Evolutionary conservation across 495 filamentous ascomycete species (phyloP).

Genomic region (Daldinia caldariorum): DNA sequence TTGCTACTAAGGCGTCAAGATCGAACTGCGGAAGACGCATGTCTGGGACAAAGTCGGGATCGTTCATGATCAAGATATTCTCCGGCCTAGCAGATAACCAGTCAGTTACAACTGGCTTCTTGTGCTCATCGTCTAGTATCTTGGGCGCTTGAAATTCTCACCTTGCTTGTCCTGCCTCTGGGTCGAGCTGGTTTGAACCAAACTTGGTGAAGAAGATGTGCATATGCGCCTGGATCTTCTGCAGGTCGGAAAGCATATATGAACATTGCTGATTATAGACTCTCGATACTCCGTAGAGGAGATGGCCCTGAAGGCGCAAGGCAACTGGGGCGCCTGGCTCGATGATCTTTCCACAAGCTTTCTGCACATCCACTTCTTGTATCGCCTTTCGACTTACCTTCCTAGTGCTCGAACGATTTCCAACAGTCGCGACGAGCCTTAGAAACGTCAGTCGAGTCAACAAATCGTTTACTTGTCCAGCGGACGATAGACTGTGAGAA

Average conservation of each 20-base stretch:
- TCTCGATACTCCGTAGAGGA: conserved; percentile 85
- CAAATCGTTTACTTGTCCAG: background rate
- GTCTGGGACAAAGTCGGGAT: conserved; percentile 86
- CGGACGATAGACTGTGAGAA: background rate
- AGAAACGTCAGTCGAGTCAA: conserved; percentile 11
- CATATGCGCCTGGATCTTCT: conserved; percentile 79
- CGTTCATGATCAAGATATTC: conserved; percentile 81
- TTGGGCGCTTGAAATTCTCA: conserved; percentile 49
- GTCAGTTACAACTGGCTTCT: conserved; percentile 14
- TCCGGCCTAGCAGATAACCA: conserved; percentile 66
- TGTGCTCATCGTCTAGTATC: background rate
- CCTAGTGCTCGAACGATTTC: conserved; percentile 70
- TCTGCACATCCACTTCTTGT: conserved; percentile 83
- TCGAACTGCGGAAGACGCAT: conserved; percentile 66
- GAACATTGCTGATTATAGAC: conserved; percentile 88
- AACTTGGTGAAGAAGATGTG: conserved; percentile 65
- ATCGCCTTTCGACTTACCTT: conserved; percentile 89
- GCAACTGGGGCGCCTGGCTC: conserved; percentile 89
- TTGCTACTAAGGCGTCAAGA: conserved; percentile 57
- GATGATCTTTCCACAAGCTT: conserved; percentile 86
- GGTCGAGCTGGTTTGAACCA: conserved; percentile 67
- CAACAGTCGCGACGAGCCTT: conserved; percentile 92
- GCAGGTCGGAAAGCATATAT: conserved; percentile 83
- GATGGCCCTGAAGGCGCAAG: conserved; percentile 87
- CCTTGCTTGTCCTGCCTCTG: conserved; percentile 76